Base-by-base conservation (phyloP, 2,329 filamentous ascomycete genomes). In the Sphaceloma murrayae region DNA sequence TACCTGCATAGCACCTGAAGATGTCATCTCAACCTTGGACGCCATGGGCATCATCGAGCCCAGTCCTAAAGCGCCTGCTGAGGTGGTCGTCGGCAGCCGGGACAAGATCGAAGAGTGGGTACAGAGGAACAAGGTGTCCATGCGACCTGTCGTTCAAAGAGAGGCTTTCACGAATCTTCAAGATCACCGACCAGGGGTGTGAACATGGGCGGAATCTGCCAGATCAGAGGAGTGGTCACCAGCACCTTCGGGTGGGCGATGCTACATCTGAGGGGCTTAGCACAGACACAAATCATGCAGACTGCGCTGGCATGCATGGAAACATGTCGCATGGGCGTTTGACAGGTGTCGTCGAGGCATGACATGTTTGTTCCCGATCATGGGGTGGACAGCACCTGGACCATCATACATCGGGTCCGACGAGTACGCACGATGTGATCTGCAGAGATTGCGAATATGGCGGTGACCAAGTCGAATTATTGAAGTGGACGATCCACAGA, bases 1-100 rank as follows among this genome's bases (percentile, higher is more conserved):
- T 29, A 94, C 87, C 1, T 94, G 85, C 69, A 94, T 96, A 60
- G 70, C 82, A 46, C 73, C 75, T 0, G 89, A 95, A 32, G 89
- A 96, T 63, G 85, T 89, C 47, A 73, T 94, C 32, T 69, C 69
- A 1, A 79, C 86, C 17, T 66, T 95, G 44, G 77, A 82, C 48
- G 80, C 85, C 47, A 94, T 95, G 85, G 79, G 74, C 6, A 67
- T 91, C 26, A 68, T 82, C 34, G 72, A 75, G 49, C 58, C 59
- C 14, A 66, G 65, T 47, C 69, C 69, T 53, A 67, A 80, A 56
- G 74, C 68, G 14, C 58, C 61, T 14, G 58, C 52, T 73, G 67
- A 58, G 60, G 65, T 61, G 67, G 67, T 64, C 29, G 62, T 73
- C n/a, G 64, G 70, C 39, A 77, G n/a, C n/a, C n/a, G 75, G 56